Evolutionary conservation across 192 early-diverging fungal genomes (phyloP), one percentile per base, ranked within the genome.

Genomic region (Neocallimastix lanati): DNA sequence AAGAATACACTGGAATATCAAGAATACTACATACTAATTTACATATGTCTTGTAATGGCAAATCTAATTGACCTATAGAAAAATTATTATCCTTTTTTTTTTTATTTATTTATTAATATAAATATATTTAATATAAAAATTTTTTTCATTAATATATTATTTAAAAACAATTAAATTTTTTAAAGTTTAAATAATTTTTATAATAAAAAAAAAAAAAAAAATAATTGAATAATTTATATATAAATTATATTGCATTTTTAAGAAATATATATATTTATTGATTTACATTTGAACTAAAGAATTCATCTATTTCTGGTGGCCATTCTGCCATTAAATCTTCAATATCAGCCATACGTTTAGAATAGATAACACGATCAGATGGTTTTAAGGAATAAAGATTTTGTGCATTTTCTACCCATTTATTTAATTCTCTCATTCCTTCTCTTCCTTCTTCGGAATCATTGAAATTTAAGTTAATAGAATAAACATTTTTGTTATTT

Each of bases 281-380:
- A 13, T 2, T 50, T 67, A 67, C 50, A 67, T 67, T 11, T 67
- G 50, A 67, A 67, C 50, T 67, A n/a, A 67, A 67, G 25, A 67
- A 67, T 67, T 67, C 50, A 67, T 90, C 89, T 30, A 90, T 81
- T 78, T 90, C 87, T 18, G 79, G 38, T 28, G 85, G 84, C 89
- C 89, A 90, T 28, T 85, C 85, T 50, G 88, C 86, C 89, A 90
- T 90, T 50, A 90, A 78, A 29, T 86, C 85, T 80, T 90, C 89
- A 40, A 90, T 82, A 78, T 90, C 86, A 14, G 89, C 88, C 88
- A 90, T 90, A 33, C 86, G 77, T 76, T 83, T 80, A 28, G 82
- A 76, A 77, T 85, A 86, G 27, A 85, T 78, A 21, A 86, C 83
- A 35, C 79, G 33, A 76, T 79, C 82, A 35, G 85, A 78, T 2